A percentile compares a stretch with the other conserved stretches of the same genome.
phyloP scores from a whole-genome alignment of 2,329 filamentous ascomycete genomes.

The Aspergillus tubingensis region DNA sequence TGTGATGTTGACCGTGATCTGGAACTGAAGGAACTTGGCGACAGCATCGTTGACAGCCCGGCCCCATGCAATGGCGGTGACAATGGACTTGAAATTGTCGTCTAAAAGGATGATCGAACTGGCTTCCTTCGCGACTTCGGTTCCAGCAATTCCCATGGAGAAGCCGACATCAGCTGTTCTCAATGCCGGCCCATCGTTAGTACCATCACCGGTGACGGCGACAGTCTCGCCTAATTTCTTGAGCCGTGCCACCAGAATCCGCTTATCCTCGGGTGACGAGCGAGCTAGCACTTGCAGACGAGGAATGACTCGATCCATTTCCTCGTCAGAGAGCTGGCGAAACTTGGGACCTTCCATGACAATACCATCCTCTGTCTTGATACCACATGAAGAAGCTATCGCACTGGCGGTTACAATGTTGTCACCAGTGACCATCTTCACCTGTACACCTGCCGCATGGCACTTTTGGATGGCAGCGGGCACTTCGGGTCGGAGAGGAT shows the following conservation, averaged over 20 bases:
- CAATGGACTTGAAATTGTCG: slow-evolving; percentile 66
- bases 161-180: slow-evolving; percentile 69
- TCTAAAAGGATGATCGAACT: slow-evolving; percentile 69
- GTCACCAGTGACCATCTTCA: slow-evolving; percentile 73
- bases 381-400: slow-evolving; percentile 73
- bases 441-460: slow-evolving; percentile 67
- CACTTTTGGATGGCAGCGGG: slow-evolving; percentile 67
- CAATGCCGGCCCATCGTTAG: slow-evolving; percentile 66
- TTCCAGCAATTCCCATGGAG: slow-evolving; percentile 68
- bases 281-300: slow-evolving; percentile 65
- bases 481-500: slow-evolving; percentile 70
- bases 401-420: slow-evolving; percentile 72
- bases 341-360: slow-evolving; percentile 71
- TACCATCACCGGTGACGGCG: slow-evolving; percentile 65
- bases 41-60: slow-evolving; percentile 68
- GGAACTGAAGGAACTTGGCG: slow-evolving; percentile 66
- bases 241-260: slow-evolving; percentile 62
- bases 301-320: slow-evolving; percentile 62
- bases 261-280: slow-evolving; percentile 68
- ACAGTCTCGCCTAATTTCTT: slow-evolving; percentile 66
- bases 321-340: slow-evolving; percentile 59
- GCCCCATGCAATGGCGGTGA: slow-evolving; percentile 69
- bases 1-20: slow-evolving; percentile 83
- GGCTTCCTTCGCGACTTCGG: slow-evolving; percentile 68
- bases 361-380: slow-evolving; percentile 59